phyloP scores from a whole-genome alignment of 1,284 basidiomycete species.

The Puccinia horiana region DNA sequence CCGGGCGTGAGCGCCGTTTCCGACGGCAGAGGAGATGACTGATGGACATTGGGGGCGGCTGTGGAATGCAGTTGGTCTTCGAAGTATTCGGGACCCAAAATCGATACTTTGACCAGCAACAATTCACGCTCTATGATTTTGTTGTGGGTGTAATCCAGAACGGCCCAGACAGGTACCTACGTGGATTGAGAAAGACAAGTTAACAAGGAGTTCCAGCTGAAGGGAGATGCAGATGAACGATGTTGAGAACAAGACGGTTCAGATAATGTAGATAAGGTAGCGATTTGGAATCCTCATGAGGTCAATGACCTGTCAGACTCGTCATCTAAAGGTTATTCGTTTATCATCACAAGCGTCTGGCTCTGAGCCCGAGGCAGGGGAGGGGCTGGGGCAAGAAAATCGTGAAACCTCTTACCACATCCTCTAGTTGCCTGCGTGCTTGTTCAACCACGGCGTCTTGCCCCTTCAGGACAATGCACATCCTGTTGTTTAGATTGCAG shows the following conservation, averaged over 20 bases:
- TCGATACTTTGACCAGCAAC: slow-evolving; percentile 86
- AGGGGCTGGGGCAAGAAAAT: not conserved
- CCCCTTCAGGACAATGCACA: slow-evolving; percentile 95
- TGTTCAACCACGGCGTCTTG: slow-evolving; percentile 99
- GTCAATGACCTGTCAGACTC: slow-evolving; percentile 20
- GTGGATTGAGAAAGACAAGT: not conserved
- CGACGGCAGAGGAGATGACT: slow-evolving; percentile 50
- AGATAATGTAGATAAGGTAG: slow-evolving; percentile 49
- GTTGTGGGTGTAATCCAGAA: slow-evolving; percentile 87
- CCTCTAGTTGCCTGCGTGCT: slow-evolving; percentile 86
- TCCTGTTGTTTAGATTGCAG: slow-evolving; percentile 58
- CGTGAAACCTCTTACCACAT: slow-evolving; percentile 69
- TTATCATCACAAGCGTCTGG: slow-evolving; percentile 43
- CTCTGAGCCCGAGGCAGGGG: not conserved
- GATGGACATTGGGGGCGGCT: slow-evolving; percentile 14
- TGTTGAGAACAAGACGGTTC: not conserved
- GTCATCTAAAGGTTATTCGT: slow-evolving; percentile 33
- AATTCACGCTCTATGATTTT: slow-evolving; percentile 83
- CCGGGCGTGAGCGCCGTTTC: slow-evolving; percentile 56
- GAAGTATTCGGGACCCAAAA: slow-evolving; percentile 95
- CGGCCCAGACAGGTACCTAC: slow-evolving; percentile 69
- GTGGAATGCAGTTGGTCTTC: slow-evolving; percentile 72
- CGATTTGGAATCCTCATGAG: slow-evolving; percentile 30
- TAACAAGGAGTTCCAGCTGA: not conserved
- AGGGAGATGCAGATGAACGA: not conserved